Percentiles rank a stretch among this genome's conserved stretches.
These are phyloP conservation scores for Dovyalis caffra DNA, from an alignment of 345 rosid species.

Conservation along the genomic window DNA sequence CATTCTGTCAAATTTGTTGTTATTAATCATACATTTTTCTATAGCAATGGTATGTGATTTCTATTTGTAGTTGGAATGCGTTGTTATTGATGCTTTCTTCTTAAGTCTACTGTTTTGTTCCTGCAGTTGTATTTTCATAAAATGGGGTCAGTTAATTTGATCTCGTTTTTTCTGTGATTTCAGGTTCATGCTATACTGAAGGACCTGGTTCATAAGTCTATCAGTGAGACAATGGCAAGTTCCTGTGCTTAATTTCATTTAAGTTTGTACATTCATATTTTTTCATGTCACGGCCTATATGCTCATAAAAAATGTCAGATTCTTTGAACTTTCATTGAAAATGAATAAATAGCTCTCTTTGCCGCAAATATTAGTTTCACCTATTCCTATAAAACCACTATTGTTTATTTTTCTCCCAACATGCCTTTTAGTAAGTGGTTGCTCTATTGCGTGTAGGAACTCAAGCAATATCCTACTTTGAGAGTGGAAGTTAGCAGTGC, in stretches of 20 bases:
- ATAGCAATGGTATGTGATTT: neutral
- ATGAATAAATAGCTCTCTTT: neutral
- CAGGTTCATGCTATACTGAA: slow-evolving; percentile 84
- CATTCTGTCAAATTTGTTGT: too few relatives aligned
- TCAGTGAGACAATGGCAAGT: slow-evolving; percentile 63
- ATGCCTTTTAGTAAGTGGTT: neutral
- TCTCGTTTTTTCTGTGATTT: slow-evolving; percentile 11
- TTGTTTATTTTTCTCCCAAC: neutral
- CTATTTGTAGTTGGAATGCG: neutral
- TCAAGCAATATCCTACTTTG: slow-evolving; percentile 85
- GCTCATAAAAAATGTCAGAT: too few relatives aligned
- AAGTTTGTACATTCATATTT: neutral
- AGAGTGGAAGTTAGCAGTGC: slow-evolving; percentile 85
- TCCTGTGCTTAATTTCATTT: slow-evolving; percentile 7
- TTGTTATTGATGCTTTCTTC: neutral
- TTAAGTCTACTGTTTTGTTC: slow-evolving; percentile 1
- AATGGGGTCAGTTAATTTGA: neutral
- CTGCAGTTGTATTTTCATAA: neutral
- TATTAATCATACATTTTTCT: neutral
- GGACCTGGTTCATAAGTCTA: slow-evolving; percentile 79
- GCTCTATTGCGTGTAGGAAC: slow-evolving; percentile 50
- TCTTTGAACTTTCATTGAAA: neutral
- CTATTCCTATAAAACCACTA: too few relatives aligned
- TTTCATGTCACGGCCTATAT: too few relatives aligned
- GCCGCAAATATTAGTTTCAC: neutral